These are phyloP conservation scores for Henckelia pumila DNA, from an alignment of 257 asterid genomes.

Conservation along the genomic window DNA sequence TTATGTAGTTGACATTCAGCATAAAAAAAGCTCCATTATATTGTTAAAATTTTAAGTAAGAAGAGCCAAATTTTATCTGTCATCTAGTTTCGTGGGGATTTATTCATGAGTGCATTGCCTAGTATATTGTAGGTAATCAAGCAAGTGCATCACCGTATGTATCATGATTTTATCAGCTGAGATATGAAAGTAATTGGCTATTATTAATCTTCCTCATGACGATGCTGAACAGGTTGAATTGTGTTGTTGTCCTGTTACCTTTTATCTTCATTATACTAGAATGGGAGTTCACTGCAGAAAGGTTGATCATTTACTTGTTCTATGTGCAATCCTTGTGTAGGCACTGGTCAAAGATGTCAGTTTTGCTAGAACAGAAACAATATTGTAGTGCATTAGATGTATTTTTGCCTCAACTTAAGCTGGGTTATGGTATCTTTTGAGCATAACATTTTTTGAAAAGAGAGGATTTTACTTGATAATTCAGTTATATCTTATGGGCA, in stretches of 20 bases:
- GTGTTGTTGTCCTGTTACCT: neutral
- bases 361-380: neutral
- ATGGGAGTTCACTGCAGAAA: neutral
- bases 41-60: constrained; percentile 1
- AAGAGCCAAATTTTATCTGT: neutral
- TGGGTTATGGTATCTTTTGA: neutral
- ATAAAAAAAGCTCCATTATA: neutral
- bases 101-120: constrained; percentile 8
- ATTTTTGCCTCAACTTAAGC: neutral
- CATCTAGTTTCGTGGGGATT: constrained; percentile 10
- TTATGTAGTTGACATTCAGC: neutral
- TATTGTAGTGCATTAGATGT: constrained; percentile 9
- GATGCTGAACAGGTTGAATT: constrained; percentile 5
- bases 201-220: constrained; percentile 6
- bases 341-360: neutral
- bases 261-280: neutral
- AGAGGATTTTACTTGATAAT: neutral
- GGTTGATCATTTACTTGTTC: constrained; percentile 4
- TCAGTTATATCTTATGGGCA: neutral
- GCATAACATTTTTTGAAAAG: neutral
- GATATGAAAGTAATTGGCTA: neutral
- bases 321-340: constrained; percentile 13
- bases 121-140: neutral
- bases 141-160: neutral
- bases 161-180: neutral